phyloP scores from a whole-genome alignment of 495 filamentous ascomycete genomes.

The Neurospora pannonica region DNA sequence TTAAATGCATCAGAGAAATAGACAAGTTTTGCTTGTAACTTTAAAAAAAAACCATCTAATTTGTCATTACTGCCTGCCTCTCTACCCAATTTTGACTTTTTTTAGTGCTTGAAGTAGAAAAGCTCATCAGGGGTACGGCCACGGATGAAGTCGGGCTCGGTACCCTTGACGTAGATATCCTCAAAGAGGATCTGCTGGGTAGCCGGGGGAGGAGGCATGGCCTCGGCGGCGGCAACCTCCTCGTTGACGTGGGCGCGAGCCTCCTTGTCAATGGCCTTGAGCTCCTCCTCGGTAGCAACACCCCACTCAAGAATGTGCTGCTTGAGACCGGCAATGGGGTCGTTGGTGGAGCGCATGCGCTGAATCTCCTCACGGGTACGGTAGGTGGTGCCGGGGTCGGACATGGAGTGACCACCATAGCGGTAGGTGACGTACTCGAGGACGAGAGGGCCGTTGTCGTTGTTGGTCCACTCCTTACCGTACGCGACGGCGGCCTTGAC shows the following conservation, averaged over 20 bases:
- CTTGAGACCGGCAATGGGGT: constrained; percentile 96
- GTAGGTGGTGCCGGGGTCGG: constrained; percentile 97
- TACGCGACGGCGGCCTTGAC: constrained; percentile 93
- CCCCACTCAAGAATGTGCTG: constrained; percentile 95
- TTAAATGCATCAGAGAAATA: not conserved
- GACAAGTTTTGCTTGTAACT: not conserved
- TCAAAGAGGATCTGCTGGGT: constrained; percentile 77
- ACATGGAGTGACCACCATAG: constrained; percentile 99
- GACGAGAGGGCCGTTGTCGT: constrained; percentile 84
- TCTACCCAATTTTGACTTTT: not conserved
- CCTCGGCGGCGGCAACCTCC: constrained; percentile 85
- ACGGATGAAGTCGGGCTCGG: constrained; percentile 83
- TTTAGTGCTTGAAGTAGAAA: constrained; percentile 56
- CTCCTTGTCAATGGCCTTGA: constrained; percentile 90
- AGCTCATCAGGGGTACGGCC: constrained; percentile 88
- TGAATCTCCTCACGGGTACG: constrained; percentile 98
- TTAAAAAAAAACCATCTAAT: not conserved
- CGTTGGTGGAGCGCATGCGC: constrained; percentile 96
- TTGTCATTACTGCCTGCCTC: not conserved
- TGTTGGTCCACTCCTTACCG: constrained; percentile 72
- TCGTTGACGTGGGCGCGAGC: constrained; percentile 74
- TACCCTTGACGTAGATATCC: constrained; percentile 92
- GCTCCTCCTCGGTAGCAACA: constrained; percentile 87
- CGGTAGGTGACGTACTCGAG: constrained; percentile 99
- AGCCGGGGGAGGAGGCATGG: constrained; percentile 68